Evolutionary conservation across 1,284 basidiomycete genomes (phyloP).

Genomic region (Entoloma clypeatum): DNA sequence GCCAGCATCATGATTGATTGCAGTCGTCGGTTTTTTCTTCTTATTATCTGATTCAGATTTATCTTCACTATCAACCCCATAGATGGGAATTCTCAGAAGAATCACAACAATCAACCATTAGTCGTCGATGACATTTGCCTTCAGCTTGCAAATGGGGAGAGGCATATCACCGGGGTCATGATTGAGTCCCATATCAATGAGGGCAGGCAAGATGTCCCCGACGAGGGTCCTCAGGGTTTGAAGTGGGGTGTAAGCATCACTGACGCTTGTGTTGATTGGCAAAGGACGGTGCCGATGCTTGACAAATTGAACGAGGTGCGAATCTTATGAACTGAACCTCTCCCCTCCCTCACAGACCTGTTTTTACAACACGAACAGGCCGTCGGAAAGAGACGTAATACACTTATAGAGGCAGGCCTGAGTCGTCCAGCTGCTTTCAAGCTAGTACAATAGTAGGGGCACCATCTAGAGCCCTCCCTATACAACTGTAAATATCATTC

Average conservation of each 20-base stretch:
- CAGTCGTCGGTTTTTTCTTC: slow-evolving; percentile 50
- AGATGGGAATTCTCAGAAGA: slow-evolving; percentile 92
- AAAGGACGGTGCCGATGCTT: slow-evolving; percentile 76
- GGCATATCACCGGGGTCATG: slow-evolving; percentile 91
- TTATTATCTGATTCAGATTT: slow-evolving; percentile 7
- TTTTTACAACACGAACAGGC: slow-evolving; percentile 25
- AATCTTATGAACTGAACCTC: slow-evolving; percentile 5
- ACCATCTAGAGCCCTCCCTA: no score
- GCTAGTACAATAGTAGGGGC: slow-evolving; percentile 18
- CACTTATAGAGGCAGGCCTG: slow-evolving; percentile 29
- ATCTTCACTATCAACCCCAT: slow-evolving; percentile 8
- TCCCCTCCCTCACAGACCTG: slow-evolving; percentile 1
- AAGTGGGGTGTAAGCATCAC: slow-evolving; percentile 90
- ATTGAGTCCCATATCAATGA: slow-evolving; percentile 91
- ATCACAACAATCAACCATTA: slow-evolving; percentile 87
- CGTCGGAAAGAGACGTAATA: slow-evolving; percentile 32
- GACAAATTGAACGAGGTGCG: slow-evolving; percentile 64
- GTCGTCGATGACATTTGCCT: slow-evolving; percentile 75
- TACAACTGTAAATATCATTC: no score
- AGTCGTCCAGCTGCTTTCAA: slow-evolving; percentile 32
- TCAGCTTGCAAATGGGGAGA: slow-evolving; percentile 78
- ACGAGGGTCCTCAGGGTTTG: slow-evolving; percentile 57
- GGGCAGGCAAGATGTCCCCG: slow-evolving; percentile 81
- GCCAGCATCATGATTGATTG: slow-evolving; percentile 86
- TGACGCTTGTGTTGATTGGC: slow-evolving; percentile 93